Percentiles rank a stretch among this genome's conserved stretches.
These are phyloP conservation scores for Umbelopsis sp. DNA, from an alignment of 371 early-diverging fungal genomes.

Conservation along the genomic window DNA sequence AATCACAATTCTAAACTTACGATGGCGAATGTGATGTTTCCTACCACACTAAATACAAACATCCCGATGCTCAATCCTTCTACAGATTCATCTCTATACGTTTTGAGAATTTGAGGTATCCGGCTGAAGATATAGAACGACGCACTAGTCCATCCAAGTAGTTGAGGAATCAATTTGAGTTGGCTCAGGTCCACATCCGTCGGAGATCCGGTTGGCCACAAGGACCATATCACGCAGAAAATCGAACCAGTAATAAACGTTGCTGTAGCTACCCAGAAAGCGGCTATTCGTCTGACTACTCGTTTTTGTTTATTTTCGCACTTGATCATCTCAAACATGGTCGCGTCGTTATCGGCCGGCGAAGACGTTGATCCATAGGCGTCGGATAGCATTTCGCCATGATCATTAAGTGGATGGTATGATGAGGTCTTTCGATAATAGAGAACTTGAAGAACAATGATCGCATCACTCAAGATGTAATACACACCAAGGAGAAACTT, in stretches of 20 bases:
- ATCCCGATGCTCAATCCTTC: slow-evolving; percentile 79
- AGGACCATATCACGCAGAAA: slow-evolving; percentile 24
- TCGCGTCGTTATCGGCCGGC: not conserved
- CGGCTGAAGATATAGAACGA: slow-evolving; percentile 64
- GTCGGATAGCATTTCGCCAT: not conserved
- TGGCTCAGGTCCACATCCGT: slow-evolving; percentile 35
- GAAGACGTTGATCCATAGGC: not conserved
- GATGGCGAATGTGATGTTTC: slow-evolving; percentile 73
- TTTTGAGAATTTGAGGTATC: slow-evolving; percentile 84
- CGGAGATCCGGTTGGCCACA: slow-evolving; percentile 23
- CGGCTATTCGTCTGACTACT: not conserved
- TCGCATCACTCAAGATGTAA: slow-evolving; percentile 51
- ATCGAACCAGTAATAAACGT: not conserved
- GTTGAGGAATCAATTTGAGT: slow-evolving; percentile 45
- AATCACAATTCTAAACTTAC: slow-evolving; percentile 30
- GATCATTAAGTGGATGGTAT: not conserved
- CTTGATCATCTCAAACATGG: slow-evolving; percentile 26
- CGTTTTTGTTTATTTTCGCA: slow-evolving; percentile 15
- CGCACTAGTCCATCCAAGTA: slow-evolving; percentile 60
- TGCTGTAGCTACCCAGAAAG: not conserved
- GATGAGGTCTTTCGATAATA: slow-evolving; percentile 51
- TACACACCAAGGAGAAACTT: slow-evolving; percentile 52
- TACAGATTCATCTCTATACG: slow-evolving; percentile 69
- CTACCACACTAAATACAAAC: slow-evolving; percentile 83
- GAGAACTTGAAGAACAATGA: slow-evolving; percentile 56